Percentiles rank a stretch among this genome's conserved stretches.
Conservation (phyloP, 495 filamentous ascomycete species). For the Podospora comata region DNA sequence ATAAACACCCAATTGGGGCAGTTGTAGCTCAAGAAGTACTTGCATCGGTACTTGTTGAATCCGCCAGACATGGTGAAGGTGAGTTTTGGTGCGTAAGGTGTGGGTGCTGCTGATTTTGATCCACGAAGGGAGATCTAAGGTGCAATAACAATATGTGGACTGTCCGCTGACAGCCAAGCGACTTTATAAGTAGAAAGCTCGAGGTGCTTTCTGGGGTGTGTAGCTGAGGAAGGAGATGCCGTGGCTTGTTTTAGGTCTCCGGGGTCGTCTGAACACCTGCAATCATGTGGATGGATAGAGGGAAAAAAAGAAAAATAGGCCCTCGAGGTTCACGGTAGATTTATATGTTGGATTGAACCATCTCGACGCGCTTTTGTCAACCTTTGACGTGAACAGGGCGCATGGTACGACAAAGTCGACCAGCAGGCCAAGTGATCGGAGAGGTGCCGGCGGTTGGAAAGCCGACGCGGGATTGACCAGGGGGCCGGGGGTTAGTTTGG, state of each 20-base stretch:
- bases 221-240: background rate
- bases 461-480: slow-evolving; percentile 21
- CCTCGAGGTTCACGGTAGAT: background rate
- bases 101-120: background rate
- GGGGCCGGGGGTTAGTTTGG: slow-evolving; percentile 5
- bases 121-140: background rate
- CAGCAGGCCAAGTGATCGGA: slow-evolving; percentile 20
- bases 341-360: slow-evolving; percentile 9
- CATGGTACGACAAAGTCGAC: slow-evolving; percentile 4
- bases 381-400: slow-evolving; percentile 14
- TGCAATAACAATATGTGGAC: background rate
- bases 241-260: background rate
- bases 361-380: background rate
- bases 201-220: background rate
- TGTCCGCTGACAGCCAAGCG: slow-evolving; percentile 35
- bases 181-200: background rate
- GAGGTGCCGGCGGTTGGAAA: slow-evolving; percentile 22
- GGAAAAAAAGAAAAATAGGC: background rate
- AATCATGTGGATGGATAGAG: background rate
- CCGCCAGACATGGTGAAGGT: slow-evolving; percentile 53
- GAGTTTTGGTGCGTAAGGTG: background rate
- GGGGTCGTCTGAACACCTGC: background rate
- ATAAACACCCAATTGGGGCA: slow-evolving; percentile 62
- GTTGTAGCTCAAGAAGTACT: slow-evolving; percentile 56
- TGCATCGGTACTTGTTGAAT: slow-evolving; percentile 61